Evolutionary conservation across 257 asterid genomes (phyloP), one percentile per base, ranked within the genome.

Genomic region (Solanum chmielewskii): DNA sequence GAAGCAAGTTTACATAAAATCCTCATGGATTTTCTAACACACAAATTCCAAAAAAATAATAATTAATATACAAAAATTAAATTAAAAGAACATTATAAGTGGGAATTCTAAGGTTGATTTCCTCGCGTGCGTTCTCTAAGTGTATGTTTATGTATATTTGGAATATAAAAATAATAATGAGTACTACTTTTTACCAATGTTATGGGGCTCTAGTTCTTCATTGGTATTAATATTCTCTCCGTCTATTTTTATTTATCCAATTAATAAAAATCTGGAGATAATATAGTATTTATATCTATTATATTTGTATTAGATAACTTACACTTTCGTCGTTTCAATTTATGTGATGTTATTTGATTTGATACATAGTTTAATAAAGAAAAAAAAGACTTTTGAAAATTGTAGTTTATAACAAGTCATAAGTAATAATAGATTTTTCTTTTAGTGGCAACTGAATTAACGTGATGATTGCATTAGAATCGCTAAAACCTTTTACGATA

Each of bases 21-120:
- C 96, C 92, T 92, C 91, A 89, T 96, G 87, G 99, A 80, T 89
- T 92, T 92, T 92, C 92, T 89, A 93, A 86, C 89, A 90, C 90
- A 90, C 85, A 68, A 33, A 83, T 84, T 84, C 62, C 27, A 35
- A 84, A 37, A 35, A 37, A 37, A 5, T 64, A 84, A 44, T 33
- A 3, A 33, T 33, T 33, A 33, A 33, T 33, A 16, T 59, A 21
- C 39, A 90, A 84, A 89, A 87, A 56, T 20, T 56, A 56, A 56
- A 56, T 56, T 0, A 56, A 81, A 37, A 29, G 8, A 68, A 27
- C 39, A 45, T 45, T 27, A 11, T 45, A 70, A 47, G 87, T 90
- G 86, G 83, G 88, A 83, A 85, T 92, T 93, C 87, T 88, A 83
- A 94, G 91, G 91, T 88, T 93, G 94, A 93, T 93, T 93, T 95